Conservation (phyloP, 768 basidiomycete genomes). For the Tremella yokohamensis region DNA sequence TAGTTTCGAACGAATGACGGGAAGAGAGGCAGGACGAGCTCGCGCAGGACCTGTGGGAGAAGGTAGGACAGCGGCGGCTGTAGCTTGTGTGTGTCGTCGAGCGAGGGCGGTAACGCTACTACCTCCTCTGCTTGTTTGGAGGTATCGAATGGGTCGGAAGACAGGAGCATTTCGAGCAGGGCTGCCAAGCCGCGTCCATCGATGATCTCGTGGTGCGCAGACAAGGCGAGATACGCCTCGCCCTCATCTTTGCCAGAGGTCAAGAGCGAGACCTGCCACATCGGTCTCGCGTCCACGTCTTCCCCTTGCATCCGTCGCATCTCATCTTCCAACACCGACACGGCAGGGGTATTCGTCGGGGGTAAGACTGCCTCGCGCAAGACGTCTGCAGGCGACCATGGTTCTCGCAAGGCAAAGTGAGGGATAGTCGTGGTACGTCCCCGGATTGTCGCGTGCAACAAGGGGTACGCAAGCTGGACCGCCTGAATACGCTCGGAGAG, state of each 20-base stretch:
- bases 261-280: neutral
- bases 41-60: slow-evolving; percentile 11
- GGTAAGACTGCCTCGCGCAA: too few species aligned
- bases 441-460: too few species aligned
- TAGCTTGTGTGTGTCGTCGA: slow-evolving; percentile 10
- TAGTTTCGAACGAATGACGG: slow-evolving; percentile 10
- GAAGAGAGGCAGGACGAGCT: slow-evolving; percentile 9
- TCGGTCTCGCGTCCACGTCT: neutral
- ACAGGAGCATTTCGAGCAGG: slow-evolving; percentile 1
- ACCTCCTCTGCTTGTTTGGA: too few species aligned
- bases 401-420: too few species aligned
- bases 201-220: slow-evolving; percentile 16
- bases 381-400: too few species aligned
- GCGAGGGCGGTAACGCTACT: neutral
- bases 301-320: neutral
- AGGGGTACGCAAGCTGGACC: too few species aligned
- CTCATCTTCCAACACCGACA: too few species aligned
- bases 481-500: too few species aligned
- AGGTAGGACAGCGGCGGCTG: slow-evolving; percentile 10
- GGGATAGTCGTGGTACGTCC: too few species aligned
- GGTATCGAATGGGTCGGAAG: slow-evolving; percentile 7
- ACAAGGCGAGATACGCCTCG: slow-evolving; percentile 9
- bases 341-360: too few species aligned
- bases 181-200: slow-evolving; percentile 11
- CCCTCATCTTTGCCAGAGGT: neutral